Evolutionary conservation across 1,284 basidiomycete species (phyloP).

Genomic region (Dichomitus squalens): DNA sequence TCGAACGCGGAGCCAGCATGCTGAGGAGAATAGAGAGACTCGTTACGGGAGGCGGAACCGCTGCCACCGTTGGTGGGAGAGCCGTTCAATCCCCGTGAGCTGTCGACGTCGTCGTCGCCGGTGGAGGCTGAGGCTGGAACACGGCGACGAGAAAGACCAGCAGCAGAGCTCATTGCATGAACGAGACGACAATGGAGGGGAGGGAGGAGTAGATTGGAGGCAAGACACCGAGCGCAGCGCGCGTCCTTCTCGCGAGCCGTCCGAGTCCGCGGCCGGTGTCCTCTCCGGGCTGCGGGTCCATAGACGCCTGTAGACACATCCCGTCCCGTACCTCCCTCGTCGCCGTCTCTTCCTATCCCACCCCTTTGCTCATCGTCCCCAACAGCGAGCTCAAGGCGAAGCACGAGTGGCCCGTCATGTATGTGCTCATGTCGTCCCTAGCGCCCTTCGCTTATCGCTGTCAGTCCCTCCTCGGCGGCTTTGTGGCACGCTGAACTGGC

Average conservation of each 20-base stretch:
- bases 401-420: background rate
- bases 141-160: conserved; percentile 56
- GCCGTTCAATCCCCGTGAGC: conserved; percentile 31
- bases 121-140: conserved; percentile 43
- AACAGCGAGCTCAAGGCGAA: conserved; percentile 4
- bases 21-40: conserved; percentile 26
- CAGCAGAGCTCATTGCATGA: conserved; percentile 41
- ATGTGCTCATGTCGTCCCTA: background rate
- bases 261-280: conserved; percentile 5
- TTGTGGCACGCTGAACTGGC: background rate
- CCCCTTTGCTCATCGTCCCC: conserved; percentile 6
- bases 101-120: conserved; percentile 36
- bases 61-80: conserved; percentile 35
- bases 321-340: background rate
- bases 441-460: background rate
- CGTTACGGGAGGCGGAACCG: conserved; percentile 33
- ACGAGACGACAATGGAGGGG: conserved; percentile 13
- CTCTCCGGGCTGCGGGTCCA: conserved; percentile 1
- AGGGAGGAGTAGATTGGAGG: conserved; percentile 2
- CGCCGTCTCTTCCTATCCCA: background rate
- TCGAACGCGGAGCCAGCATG: conserved; percentile 81
- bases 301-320: background rate
- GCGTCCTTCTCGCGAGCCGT: background rate
- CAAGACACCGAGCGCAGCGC: conserved; percentile 2
- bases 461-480: background rate